Conservation (phyloP, 805 yeast genomes). For the Candida coquimbonensis region DNA sequence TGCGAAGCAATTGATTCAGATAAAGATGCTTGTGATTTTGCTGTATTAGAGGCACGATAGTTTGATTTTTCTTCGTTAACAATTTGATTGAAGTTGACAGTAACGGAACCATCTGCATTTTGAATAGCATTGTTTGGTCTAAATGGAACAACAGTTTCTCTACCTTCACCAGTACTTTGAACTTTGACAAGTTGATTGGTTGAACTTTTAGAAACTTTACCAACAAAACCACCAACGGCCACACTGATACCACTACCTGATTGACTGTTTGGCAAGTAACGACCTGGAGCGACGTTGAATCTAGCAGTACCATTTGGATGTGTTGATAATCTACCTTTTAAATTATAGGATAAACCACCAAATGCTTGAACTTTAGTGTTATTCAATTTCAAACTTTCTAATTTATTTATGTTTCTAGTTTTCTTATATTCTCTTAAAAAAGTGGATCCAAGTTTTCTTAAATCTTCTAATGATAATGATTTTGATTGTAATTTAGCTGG, state of each 20-base stretch:
- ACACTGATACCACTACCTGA: constrained; percentile 10
- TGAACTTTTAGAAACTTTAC: constrained; percentile 25
- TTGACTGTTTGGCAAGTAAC: constrained; percentile 38
- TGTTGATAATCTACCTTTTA: constrained; percentile 60
- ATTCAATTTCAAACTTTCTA: constrained; percentile 7
- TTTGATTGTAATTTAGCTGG: constrained; percentile 33
- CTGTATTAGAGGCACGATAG: neutral
- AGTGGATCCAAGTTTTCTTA: constrained; percentile 17
- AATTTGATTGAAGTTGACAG: neutral
- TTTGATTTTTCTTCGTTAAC: neutral
- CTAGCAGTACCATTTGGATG: constrained; percentile 62
- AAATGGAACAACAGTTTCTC: constrained; percentile 39
- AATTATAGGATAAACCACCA: constrained; percentile 68
- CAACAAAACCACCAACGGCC: constrained; percentile 55
- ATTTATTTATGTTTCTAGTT: constrained; percentile 1
- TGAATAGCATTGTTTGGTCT: constrained; percentile 32
- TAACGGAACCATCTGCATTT: constrained; percentile 30
- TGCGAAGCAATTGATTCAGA: neutral
- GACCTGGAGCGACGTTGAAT: constrained; percentile 58
- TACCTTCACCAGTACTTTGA: constrained; percentile 31
- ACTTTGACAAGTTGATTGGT: constrained; percentile 27
- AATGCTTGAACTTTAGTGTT: constrained; percentile 45
- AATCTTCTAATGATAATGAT: constrained; percentile 24
- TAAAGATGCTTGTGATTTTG: neutral
- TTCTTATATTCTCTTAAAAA: constrained; percentile 27